Conservation (phyloP, 805 yeast genomes). For the Candida xyloterini region DNA sequence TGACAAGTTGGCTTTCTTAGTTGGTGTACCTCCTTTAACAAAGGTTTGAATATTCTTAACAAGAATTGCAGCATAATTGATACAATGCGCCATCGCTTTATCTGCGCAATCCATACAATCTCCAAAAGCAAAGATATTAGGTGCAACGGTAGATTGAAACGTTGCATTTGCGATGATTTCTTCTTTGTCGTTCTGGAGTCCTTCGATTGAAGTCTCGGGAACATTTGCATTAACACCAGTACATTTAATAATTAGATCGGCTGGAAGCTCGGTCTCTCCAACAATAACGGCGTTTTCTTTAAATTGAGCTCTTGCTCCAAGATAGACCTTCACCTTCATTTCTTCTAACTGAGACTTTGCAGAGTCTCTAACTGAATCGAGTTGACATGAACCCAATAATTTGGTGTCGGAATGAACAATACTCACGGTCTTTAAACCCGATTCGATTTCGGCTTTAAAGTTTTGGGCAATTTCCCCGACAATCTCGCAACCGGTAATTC, state of each 20-base stretch:
- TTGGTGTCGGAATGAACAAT: slow-evolving; percentile 22
- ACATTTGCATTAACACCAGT: slow-evolving; percentile 12
- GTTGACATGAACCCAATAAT: slow-evolving; percentile 9
- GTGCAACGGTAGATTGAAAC: slow-evolving; percentile 20
- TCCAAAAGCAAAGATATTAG: slow-evolving; percentile 35
- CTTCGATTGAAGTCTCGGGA: slow-evolving; percentile 7
- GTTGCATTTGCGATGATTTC: slow-evolving; percentile 20
- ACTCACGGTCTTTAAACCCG: slow-evolving; percentile 22
- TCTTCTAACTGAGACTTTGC: slow-evolving; percentile 5
- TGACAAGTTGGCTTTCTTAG: neutral
- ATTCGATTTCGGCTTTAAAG: slow-evolving; percentile 16
- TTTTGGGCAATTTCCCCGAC: slow-evolving; percentile 31
- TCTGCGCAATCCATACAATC: slow-evolving; percentile 28
- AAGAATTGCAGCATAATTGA: slow-evolving; percentile 16
- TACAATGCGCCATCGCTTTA: slow-evolving; percentile 21
- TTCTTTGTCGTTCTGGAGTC: slow-evolving; percentile 12
- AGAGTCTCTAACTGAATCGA: slow-evolving; percentile 1
- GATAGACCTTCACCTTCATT: slow-evolving; percentile 8
- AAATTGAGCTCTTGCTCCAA: slow-evolving; percentile 10
- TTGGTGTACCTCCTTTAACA: slow-evolving; percentile 1
- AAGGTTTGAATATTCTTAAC: slow-evolving; percentile 17
- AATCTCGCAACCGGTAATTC: slow-evolving; percentile 31
- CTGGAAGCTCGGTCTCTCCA: slow-evolving; percentile 8
- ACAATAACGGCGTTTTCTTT: slow-evolving; percentile 1
- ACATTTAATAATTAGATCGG: slow-evolving; percentile 11